Evolutionary conservation across 192 early-diverging fungal genomes (phyloP), one percentile per base, ranked within the genome.

Genomic region (Coemansia sp.): DNA sequence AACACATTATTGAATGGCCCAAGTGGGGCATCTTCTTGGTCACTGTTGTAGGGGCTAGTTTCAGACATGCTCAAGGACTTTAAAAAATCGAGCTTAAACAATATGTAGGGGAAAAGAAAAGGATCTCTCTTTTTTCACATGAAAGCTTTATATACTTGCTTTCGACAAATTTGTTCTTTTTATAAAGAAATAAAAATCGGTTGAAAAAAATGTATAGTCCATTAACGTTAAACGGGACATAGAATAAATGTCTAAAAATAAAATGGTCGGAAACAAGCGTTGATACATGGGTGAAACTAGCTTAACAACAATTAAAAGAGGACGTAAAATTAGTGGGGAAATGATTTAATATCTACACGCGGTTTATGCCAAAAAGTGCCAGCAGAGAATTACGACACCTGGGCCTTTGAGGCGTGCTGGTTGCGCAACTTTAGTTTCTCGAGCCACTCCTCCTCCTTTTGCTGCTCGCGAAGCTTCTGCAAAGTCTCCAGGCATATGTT

Each of bases 361-460:
- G 43, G 22, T 24, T 50, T 50, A 24, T 50, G 46, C 46, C 46
- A 19, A 24, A 22, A 50, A 50, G 24, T 50, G 10, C 22, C 8
- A 50, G 22, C 8, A 5, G 14, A 7, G 1, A 9, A 5, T 10
- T 32, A 44, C 22, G 58, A 33, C 21, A 38, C 14, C n/a, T 52
- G 34, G 15, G 35, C 10, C 22, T 60, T 60, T 60, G 44, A 12
- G n/a, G 38, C 24, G 34, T 18, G 41, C 53, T 39, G 19, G 24
- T 50, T 50, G 26, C 46, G 14, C 14, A 50, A 7, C 7, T 50
- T 22, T 4, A 50, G 39, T 33, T 65, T 60, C n/a, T 39, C 55
- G n/a, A 65, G 58, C 70, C 70, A 72, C 37, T 62, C 70, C 9
- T 67, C 56, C 52, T 67, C 60, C 19, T 55, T 62, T 43, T 58